These are phyloP conservation scores for Eleusine indica DNA, from an alignment of 176 grass and related monocot genomes.

Conservation along the genomic window DNA sequence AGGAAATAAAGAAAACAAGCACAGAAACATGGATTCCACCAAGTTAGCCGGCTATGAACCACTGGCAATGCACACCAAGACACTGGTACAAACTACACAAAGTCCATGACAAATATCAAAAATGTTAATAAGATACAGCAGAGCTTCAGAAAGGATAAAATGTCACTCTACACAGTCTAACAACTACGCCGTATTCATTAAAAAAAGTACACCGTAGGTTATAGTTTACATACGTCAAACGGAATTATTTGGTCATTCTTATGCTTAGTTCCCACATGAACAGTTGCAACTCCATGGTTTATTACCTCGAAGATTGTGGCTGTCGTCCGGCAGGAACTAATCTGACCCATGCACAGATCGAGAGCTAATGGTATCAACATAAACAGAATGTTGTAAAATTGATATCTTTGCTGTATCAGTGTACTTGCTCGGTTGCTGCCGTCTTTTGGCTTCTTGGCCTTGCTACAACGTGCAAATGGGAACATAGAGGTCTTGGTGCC, in stretches of 20 bases:
- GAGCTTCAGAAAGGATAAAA: background rate
- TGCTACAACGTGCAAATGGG: slow-evolving; percentile 72
- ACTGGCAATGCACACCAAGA: background rate
- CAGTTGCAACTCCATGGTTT: slow-evolving; percentile 38
- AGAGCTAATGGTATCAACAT: slow-evolving; percentile 30
- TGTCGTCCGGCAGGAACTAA: slow-evolving; percentile 38
- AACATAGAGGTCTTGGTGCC: slow-evolving; percentile 79
- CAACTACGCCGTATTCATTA: background rate
- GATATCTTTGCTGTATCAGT: slow-evolving; percentile 18
- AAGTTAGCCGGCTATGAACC: background rate
- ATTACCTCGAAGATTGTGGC: slow-evolving; percentile 40
- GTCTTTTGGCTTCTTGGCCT: slow-evolving; percentile 44
- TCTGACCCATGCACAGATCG: slow-evolving; percentile 31
- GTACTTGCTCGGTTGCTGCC: slow-evolving; percentile 29
- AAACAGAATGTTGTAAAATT: slow-evolving; percentile 29
- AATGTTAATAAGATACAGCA: slow-evolving; percentile 32
- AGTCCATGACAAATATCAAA: slow-evolving; percentile 9
- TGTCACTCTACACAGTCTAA: background rate
- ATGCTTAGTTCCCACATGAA: slow-evolving; percentile 32
- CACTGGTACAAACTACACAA: background rate
- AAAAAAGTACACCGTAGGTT: background rate
- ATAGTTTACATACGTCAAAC: slow-evolving; percentile 20
- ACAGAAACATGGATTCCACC: background rate
- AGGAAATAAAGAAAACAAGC: background rate
- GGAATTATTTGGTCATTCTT: slow-evolving; percentile 30